Base-by-base conservation (phyloP, 371 early-diverging fungal genomes). In the Umbelopsis sp. region DNA sequence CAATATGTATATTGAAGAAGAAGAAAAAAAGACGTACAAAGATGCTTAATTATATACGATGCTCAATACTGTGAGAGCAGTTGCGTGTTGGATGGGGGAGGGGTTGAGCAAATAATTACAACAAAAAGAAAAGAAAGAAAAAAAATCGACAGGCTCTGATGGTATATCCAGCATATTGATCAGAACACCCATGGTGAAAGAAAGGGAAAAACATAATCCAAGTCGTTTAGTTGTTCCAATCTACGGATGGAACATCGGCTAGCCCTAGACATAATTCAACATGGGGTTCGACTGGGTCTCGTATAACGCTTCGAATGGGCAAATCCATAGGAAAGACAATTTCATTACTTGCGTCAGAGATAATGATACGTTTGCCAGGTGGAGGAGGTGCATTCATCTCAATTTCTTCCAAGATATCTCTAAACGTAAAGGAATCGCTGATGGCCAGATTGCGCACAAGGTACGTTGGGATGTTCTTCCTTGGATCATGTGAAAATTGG, bases 381-480 rank as follows among this genome's bases (percentile, higher is more conserved):
- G 79, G 79, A 51, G 79, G 79, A 7, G 76, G 66, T 2, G 74
- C 74, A 25, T 64, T 70, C 65, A 73, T 70, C n/a, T 78, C 79
- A 16, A 78, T 70, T 52, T 76, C 76, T 38, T 69, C 67, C 25
- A 78, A 14, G 3, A 75, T 32, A 41, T 78, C 76, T 38, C 76
- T 51, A 50, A 78, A 78, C 8, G 79, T 78, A 41, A 74, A 78
- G 1, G 66, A 57, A 25, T 78, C 74, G 10, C 76, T 76, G 50
- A 78, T 78, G 18, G 79, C 79, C 14, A 78, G 63, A 32, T 78
- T 78, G 22, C 72, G 74, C 24, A 78, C 65, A 66, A 72, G 74
- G 53, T 74, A 77, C 9, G 65, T 50, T 35, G 70, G 51, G 4
- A 16, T 16, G 14, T 37, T 57, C 37, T 18, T 57, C n/a, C 57